Conservation (phyloP, 2,329 filamentous ascomycete species). For the Xylaria sp. region DNA sequence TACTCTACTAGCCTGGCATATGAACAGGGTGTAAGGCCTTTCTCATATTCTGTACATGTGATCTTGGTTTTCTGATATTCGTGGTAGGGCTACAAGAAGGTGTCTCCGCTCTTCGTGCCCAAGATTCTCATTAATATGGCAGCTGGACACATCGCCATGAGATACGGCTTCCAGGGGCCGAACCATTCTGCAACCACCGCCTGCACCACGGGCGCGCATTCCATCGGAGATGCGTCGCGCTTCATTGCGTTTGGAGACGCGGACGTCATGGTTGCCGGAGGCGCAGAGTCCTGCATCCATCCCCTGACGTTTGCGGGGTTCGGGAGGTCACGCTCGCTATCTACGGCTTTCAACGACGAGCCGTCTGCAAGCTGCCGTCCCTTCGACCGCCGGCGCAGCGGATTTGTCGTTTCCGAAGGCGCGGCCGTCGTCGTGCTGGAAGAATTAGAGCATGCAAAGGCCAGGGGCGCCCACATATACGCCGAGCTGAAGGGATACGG, state of each 20-base stretch:
- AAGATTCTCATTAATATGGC: conserved; percentile 92
- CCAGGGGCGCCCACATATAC: conserved; percentile 79
- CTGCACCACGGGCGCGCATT: conserved; percentile 94
- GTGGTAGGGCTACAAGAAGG: conserved; percentile 81
- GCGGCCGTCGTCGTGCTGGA: conserved; percentile 87
- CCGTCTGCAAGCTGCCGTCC: conserved; percentile 77
- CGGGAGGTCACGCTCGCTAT: conserved; percentile 81
- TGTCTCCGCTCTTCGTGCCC: conserved; percentile 92
- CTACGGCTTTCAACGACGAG: conserved; percentile 75
- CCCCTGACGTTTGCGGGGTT: conserved; percentile 92
- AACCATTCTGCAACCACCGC: conserved; percentile 93
- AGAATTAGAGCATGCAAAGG: conserved; percentile 84
- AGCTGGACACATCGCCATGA: conserved; percentile 93
- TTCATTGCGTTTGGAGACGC: conserved; percentile 92
- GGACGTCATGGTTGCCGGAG: conserved; percentile 94
- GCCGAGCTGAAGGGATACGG: conserved; percentile 90
- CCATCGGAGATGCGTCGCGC: conserved; percentile 89
- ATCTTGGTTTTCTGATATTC: conserved; percentile 7
- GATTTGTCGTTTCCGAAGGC: conserved; percentile 93
- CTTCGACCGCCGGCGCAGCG: conserved; percentile 77
- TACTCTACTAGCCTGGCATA: conserved; percentile 82
- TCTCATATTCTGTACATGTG: conserved; percentile 1
- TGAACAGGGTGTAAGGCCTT: conserved; percentile 65
- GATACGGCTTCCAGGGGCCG: conserved; percentile 83
- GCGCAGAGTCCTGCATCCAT: conserved; percentile 93